Evolutionary conservation across 768 basidiomycete species (phyloP).

Genomic region (Lactarius akahatsu): DNA sequence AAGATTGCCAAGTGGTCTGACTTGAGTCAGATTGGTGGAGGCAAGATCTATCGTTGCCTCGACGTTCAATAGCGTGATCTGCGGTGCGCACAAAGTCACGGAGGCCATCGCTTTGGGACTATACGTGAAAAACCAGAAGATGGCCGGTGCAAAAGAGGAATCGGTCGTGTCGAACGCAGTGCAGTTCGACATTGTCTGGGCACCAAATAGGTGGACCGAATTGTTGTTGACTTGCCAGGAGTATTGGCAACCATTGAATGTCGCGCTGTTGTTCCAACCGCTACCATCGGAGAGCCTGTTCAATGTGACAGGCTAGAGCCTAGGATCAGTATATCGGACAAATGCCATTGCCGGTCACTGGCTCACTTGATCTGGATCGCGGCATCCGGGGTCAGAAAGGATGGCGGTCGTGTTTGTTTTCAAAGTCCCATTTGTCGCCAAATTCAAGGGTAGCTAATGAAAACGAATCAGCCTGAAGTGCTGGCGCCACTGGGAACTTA

Average conservation of each 20-base stretch:
- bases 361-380: constrained; percentile 38
- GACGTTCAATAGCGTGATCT: constrained; percentile 47
- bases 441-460: constrained; percentile 40
- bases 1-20: constrained; percentile 44
- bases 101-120: constrained; percentile 41
- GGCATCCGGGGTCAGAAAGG: constrained; percentile 47
- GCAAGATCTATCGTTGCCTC: constrained; percentile 45
- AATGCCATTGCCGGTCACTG: neutral
- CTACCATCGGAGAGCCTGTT: constrained; percentile 32
- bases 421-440: constrained; percentile 47
- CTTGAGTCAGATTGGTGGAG: constrained; percentile 44
- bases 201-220: constrained; percentile 46
- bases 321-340: neutral
- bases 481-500: neutral
- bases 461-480: neutral
- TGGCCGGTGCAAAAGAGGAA: constrained; percentile 46
- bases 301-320: constrained; percentile 41
- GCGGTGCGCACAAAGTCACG: constrained; percentile 49
- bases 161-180: constrained; percentile 34
- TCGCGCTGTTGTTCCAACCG: constrained; percentile 47
- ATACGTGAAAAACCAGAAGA: constrained; percentile 59
- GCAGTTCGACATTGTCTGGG: constrained; percentile 7
- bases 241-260: constrained; percentile 43
- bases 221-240: constrained; percentile 43
- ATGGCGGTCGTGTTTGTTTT: constrained; percentile 50